These are phyloP conservation scores for Thalia dealbata DNA, from an alignment of 176 grass and related monocot species.

Conservation along the genomic window DNA sequence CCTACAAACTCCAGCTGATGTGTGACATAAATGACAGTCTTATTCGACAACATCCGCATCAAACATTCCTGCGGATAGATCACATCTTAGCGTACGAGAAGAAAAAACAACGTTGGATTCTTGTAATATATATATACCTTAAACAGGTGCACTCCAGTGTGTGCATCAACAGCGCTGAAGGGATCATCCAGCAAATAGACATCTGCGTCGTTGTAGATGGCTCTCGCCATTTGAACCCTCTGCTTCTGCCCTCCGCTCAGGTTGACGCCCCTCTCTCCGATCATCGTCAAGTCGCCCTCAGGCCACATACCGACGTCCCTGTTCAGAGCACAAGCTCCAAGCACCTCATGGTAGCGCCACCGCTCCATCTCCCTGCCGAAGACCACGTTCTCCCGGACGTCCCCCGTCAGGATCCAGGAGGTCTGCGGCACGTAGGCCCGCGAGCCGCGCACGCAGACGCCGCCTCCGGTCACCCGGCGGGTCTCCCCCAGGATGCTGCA, in stretches of 20 bases:
- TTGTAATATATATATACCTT: slow-evolving; percentile 30
- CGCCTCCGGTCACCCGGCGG: slow-evolving; percentile 39
- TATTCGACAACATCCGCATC: slow-evolving; percentile 44
- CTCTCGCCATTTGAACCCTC: slow-evolving; percentile 81
- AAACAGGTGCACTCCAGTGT: slow-evolving; percentile 69
- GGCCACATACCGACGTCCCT: slow-evolving; percentile 60
- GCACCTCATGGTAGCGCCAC: slow-evolving; percentile 50
- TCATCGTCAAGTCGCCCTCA: slow-evolving; percentile 59
- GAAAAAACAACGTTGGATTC: too few relatives aligned
- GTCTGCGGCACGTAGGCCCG: slow-evolving; percentile 60
- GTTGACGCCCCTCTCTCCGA: slow-evolving; percentile 76
- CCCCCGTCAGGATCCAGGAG: slow-evolving; percentile 77
- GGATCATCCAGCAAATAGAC: slow-evolving; percentile 79
- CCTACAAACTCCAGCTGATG: slow-evolving; percentile 81
- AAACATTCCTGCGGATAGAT: slow-evolving; percentile 56
- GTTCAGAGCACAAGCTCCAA: slow-evolving; percentile 68
- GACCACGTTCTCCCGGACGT: slow-evolving; percentile 63
- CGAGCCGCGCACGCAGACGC: slow-evolving; percentile 32
- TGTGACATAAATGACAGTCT: slow-evolving; percentile 77
- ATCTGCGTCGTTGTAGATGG: slow-evolving; percentile 63
- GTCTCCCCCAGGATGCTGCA: slow-evolving; percentile 71
- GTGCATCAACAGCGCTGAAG: slow-evolving; percentile 88
- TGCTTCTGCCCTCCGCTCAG: slow-evolving; percentile 96
- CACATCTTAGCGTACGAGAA: not conserved
- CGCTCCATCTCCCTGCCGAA: slow-evolving; percentile 68